These are phyloP conservation scores for Mycena citricolor DNA, from an alignment of 1,284 basidiomycete species.

Conservation along the genomic window DNA sequence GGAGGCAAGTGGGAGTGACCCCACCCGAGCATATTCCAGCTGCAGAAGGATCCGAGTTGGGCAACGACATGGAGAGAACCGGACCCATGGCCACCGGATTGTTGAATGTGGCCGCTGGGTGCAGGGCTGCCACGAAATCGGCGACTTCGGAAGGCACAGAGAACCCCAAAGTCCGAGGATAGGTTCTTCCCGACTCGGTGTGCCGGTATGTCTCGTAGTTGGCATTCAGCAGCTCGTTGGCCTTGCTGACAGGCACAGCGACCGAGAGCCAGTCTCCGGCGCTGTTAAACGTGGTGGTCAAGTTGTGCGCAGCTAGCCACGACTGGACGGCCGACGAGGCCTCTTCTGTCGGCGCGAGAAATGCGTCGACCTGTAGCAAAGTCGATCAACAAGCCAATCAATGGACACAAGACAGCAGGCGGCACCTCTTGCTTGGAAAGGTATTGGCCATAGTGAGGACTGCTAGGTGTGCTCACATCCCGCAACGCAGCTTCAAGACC, in stretches of 20 bases:
- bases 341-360: constrained; percentile 42
- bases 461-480: constrained; percentile 45
- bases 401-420: neutral
- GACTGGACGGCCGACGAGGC: constrained; percentile 38
- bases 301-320: constrained; percentile 43
- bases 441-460: constrained; percentile 44
- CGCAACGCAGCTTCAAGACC: constrained; percentile 38
- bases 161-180: constrained; percentile 42
- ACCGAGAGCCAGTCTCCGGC: constrained; percentile 45
- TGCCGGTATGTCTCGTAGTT: constrained; percentile 42
- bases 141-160: constrained; percentile 40
- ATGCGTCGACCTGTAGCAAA: constrained; percentile 15
- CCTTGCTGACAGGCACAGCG: constrained; percentile 41
- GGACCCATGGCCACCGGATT: neutral
- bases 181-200: constrained; percentile 32
- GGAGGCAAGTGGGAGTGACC: constrained; percentile 43
- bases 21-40: too few relatives aligned
- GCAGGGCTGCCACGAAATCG: constrained; percentile 38
- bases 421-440: constrained; percentile 44
- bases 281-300: constrained; percentile 30
- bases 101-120: constrained; percentile 41
- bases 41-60: constrained; percentile 37
- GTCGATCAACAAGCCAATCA: neutral
- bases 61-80: neutral
- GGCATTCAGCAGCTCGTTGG: constrained; percentile 41